Percentiles rank a stretch among this genome's conserved stretches.
Conservation (phyloP, 2,329 filamentous ascomycete genomes). For the Cladosporium sp. region DNA sequence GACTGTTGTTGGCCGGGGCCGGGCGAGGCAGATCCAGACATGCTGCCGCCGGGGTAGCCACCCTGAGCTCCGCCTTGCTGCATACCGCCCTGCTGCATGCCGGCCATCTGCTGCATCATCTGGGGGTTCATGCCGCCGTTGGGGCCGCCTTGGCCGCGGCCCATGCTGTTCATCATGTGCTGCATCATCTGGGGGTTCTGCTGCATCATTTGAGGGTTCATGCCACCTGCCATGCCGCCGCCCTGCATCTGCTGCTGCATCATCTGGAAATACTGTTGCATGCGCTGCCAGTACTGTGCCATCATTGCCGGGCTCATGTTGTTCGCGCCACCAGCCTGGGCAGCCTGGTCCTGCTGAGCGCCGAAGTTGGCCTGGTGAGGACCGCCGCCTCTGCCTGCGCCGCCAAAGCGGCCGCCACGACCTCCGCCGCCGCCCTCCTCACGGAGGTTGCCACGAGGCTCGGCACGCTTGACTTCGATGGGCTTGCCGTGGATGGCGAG, state of each 20-base stretch:
- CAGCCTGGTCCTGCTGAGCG: conserved; percentile 29
- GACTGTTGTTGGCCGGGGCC: conserved; percentile 30
- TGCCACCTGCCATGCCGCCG: conserved; percentile 42
- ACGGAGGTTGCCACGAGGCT: conserved; percentile 89
- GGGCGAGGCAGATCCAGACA: conserved; percentile 27
- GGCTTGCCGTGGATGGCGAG: conserved; percentile 93
- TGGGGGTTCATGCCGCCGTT: conserved; percentile 36
- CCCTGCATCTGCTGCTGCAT: conserved; percentile 42
- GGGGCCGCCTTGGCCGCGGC: conserved; percentile 25
- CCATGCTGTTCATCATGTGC: conserved; percentile 44
- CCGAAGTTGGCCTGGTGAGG: conserved; percentile 39
- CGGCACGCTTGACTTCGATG: conserved; percentile 97
- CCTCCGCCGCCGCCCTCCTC: conserved; percentile 66
- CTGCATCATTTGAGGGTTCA: conserved; percentile 57
- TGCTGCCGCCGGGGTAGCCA: conserved; percentile 41
- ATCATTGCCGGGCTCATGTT: conserved; percentile 95
- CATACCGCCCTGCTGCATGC: conserved; percentile 53
- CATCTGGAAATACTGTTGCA: conserved; percentile 89
- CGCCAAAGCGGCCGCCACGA: conserved; percentile 46
- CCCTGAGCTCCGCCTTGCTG: conserved; percentile 44
- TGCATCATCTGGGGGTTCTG: conserved; percentile 41
- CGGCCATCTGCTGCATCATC: conserved; percentile 63
- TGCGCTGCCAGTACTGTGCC: conserved; percentile 97
- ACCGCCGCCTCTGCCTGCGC: conserved; percentile 36
- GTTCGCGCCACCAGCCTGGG: conserved; percentile 38